Base-by-base conservation (phyloP, 2,329 filamentous ascomycete genomes). In the Myriosclerotinia scirpicola region DNA sequence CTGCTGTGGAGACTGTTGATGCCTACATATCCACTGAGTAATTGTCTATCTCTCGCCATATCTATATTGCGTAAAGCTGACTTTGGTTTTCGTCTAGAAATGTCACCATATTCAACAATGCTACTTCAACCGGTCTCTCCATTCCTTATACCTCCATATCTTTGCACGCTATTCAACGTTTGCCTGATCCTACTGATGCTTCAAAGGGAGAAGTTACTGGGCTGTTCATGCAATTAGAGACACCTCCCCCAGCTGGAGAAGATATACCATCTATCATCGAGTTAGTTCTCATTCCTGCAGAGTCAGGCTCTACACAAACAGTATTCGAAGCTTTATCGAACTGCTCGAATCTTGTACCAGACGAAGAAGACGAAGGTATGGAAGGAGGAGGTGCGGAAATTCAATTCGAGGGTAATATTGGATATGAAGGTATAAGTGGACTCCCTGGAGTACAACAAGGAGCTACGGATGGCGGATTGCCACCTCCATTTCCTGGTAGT, bases 271-370 rank as follows among this genome's bases (percentile, higher is more conserved):
- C 86, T 66, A 86, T 85, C 11, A 80, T 92, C 59, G 89, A 92
- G 72, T 78, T 93, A 58, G 90, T 86, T 5, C 79, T 93, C 50
- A 80, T 89, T 20, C 89, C 89, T 2, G 36, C 65, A 11, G 56
- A 63, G 11, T 17, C 50, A 11, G 69, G 54, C 70, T 67, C 69
- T 74, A 69, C 74, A 73, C 68, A 76, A 73, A 34, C 67, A 69
- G 48, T 75, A 73, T 93, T 87, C 78, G 83, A 85, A 22, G 90
- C 91, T 48, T 86, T 93, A 69, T 88, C 90, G 1, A 84, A 83
- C 30, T 93, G 91, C 78, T 90, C 90, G 4, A 89, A 93, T 73
- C 79, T 93, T 17, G 88, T 93, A 74, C 90, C 90, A 0, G 90
- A 93, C 72, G 80, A 81, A 12, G 85, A 82, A 3, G 85, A 83